Evolutionary conservation across 108 stramenopile species (phyloP).

Genomic region (Skeletonema potamos): DNA sequence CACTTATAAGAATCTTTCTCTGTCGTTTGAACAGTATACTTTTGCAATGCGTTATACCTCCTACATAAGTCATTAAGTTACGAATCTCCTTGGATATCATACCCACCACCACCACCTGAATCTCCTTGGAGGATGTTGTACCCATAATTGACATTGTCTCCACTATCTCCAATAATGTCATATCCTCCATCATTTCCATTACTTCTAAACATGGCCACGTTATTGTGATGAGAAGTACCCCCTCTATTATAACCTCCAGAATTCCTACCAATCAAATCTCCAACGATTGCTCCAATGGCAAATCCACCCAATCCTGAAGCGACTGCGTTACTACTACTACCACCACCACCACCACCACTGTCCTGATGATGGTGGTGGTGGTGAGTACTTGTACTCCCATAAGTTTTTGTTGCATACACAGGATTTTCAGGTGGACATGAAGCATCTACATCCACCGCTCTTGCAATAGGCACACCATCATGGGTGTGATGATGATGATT

Average conservation of each 20-base stretch:
- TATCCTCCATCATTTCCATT: conserved; percentile 8
- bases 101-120: conserved; percentile 17
- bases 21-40: background rate
- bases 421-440: conserved; percentile 31
- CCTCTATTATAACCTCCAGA: background rate
- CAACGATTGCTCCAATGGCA: conserved; percentile 23
- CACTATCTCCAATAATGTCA: conserved; percentile 8
- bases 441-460: conserved; percentile 8
- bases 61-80: background rate
- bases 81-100: conserved; percentile 34
- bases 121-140: too few relatives aligned
- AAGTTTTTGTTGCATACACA: background rate
- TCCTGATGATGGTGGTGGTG: background rate
- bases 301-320: conserved; percentile 44
- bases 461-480: conserved; percentile 10
- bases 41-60: too few relatives aligned
- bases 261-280: conserved; percentile 33
- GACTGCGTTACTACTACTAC: conserved; percentile 26
- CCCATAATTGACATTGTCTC: background rate
- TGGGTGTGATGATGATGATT: background rate
- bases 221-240: conserved; percentile 7
- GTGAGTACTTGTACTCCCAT: conserved; percentile 14
- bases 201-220: conserved; percentile 3
- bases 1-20: background rate
- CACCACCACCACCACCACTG: conserved; percentile 23